These are phyloP conservation scores for Aureobasidium sp. DNA, from an alignment of 2,329 filamentous ascomycete species.

Conservation along the genomic window DNA sequence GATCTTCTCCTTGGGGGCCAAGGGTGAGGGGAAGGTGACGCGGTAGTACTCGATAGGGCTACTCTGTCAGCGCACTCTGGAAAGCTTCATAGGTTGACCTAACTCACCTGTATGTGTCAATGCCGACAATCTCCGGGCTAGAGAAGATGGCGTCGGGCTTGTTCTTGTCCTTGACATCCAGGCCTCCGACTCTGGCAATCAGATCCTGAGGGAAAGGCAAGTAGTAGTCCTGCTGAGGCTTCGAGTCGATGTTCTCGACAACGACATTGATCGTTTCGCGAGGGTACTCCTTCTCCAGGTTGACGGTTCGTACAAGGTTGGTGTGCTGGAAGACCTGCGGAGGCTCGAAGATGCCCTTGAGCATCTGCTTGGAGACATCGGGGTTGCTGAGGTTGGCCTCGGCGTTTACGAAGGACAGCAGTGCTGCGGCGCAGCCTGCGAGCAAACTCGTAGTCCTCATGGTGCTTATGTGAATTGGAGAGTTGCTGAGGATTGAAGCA, in stretches of 20 bases:
- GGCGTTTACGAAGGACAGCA: constrained; percentile 49
- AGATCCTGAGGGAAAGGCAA: constrained; percentile 72
- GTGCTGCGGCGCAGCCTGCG: constrained; percentile 41
- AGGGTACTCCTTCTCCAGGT: constrained; percentile 85
- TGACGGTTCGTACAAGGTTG: constrained; percentile 84
- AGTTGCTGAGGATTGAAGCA: not conserved
- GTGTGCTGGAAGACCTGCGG: constrained; percentile 88
- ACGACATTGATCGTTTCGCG: constrained; percentile 91
- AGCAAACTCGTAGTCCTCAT: constrained; percentile 32
- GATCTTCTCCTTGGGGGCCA: constrained; percentile 68
- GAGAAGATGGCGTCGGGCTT: constrained; percentile 57
- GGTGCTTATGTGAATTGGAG: constrained; percentile 14
- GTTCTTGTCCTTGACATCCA: constrained; percentile 93
- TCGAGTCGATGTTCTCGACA: constrained; percentile 74
- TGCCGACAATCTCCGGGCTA: constrained; percentile 56
- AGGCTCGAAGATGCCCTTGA: constrained; percentile 59
- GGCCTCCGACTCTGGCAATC: constrained; percentile 68
- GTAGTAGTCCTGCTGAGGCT: constrained; percentile 83
- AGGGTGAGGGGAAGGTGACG: constrained; percentile 66
- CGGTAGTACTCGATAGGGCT: constrained; percentile 63
- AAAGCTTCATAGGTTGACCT: not conserved
- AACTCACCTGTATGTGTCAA: constrained; percentile 44
- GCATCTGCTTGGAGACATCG: constrained; percentile 41
- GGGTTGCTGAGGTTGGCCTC: constrained; percentile 53
- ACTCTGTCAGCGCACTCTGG: not conserved